Conservation (phyloP, 2,329 filamentous ascomycete species). For the Penicillium sp. region DNA sequence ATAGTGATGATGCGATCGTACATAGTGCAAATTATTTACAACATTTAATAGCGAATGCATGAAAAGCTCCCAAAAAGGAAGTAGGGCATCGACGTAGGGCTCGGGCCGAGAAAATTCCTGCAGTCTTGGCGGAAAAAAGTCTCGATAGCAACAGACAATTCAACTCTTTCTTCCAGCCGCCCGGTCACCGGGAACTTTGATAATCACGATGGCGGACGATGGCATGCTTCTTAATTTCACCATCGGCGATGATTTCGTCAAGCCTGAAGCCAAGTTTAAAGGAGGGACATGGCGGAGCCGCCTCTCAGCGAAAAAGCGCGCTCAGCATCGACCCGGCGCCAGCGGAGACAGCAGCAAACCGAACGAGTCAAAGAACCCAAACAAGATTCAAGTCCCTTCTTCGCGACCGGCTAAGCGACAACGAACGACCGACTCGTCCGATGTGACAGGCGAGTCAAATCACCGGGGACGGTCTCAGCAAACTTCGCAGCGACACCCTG, state of each 20-base stretch:
- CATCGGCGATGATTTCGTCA: slow-evolving; percentile 60
- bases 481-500: slow-evolving; percentile 40
- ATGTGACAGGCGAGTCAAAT: slow-evolving; percentile 8
- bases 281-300: slow-evolving; percentile 93
- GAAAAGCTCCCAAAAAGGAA: slow-evolving; percentile 23
- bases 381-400: slow-evolving; percentile 29
- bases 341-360: slow-evolving; percentile 11
- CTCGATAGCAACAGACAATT: slow-evolving; percentile 15
- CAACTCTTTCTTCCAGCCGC: slow-evolving; percentile 5
- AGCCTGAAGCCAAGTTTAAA: slow-evolving; percentile 61
- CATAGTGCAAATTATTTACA: no score
- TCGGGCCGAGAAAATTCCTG: slow-evolving; percentile 34
- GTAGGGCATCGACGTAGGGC: slow-evolving; percentile 30
- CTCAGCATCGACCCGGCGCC: slow-evolving; percentile 44
- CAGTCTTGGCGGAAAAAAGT: slow-evolving; percentile 24
- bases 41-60: no score
- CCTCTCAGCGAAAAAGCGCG: slow-evolving; percentile 67
- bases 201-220: slow-evolving; percentile 73
- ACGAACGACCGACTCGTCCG: slow-evolving; percentile 32
- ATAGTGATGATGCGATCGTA: neutral
- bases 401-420: slow-evolving; percentile 39
- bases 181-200: slow-evolving; percentile 5
- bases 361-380: slow-evolving; percentile 28
- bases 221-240: slow-evolving; percentile 92
- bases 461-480: slow-evolving; percentile 22